phyloP scores from a whole-genome alignment of 495 filamentous ascomycete species.

The Hapsidospora chrysogenum region DNA sequence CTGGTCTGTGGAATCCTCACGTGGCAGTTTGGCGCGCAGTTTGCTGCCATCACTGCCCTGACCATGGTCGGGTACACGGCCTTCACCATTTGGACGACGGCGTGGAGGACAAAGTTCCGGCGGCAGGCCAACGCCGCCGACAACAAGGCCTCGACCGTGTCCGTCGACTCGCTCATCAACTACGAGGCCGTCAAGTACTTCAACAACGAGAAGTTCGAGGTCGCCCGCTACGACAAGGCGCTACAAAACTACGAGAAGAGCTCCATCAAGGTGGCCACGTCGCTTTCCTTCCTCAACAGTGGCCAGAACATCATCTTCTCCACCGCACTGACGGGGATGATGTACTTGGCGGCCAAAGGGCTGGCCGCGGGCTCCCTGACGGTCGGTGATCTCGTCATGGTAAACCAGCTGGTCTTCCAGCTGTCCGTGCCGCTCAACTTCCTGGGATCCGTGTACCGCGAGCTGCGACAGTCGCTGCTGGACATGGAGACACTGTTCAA shows the following conservation, averaged over 20 bases:
- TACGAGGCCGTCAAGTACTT: slow-evolving; percentile 99
- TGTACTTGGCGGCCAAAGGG: slow-evolving; percentile 85
- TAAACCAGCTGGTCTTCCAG: slow-evolving; percentile 97
- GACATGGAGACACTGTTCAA: slow-evolving; percentile 99
- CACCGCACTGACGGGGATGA: slow-evolving; percentile 87
- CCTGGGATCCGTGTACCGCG: slow-evolving; percentile 86
- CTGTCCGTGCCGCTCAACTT: slow-evolving; percentile 94
- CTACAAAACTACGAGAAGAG: slow-evolving; percentile 77
- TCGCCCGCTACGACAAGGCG: slow-evolving; percentile 75
- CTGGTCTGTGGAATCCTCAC: slow-evolving; percentile 91
- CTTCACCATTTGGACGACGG: slow-evolving; percentile 89
- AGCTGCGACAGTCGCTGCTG: slow-evolving; percentile 80
- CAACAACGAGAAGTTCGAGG: slow-evolving; percentile 94
- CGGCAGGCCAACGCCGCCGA: slow-evolving; percentile 91
- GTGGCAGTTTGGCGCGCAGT: slow-evolving; percentile 83
- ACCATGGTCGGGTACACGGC: slow-evolving; percentile 91
- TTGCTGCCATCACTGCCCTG: slow-evolving; percentile 74
- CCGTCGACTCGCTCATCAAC: slow-evolving; percentile 92
- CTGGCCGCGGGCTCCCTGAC: slow-evolving; percentile 67
- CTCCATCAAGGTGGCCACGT: slow-evolving; percentile 92
- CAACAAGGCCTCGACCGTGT: slow-evolving; percentile 86
- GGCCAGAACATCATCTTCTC: slow-evolving; percentile 99
- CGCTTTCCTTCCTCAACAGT: slow-evolving; percentile 81
- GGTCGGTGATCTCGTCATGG: slow-evolving; percentile 95
- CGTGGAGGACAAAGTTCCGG: slow-evolving; percentile 93